Evolutionary conservation across 192 early-diverging fungal species (phyloP).

Genomic region (Thoreauomyces humboldtii): DNA sequence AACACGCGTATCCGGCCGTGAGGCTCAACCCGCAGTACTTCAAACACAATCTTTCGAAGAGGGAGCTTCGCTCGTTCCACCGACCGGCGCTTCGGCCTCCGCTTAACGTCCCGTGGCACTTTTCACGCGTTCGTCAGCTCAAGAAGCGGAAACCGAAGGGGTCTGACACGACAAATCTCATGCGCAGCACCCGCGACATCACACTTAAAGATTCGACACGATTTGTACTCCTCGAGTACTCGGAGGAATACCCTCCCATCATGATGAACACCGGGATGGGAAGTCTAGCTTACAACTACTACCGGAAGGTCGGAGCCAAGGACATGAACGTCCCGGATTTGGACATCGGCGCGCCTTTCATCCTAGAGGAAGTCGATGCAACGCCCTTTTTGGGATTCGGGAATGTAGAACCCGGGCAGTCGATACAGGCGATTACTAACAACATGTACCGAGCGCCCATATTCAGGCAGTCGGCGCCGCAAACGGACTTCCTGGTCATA

Average conservation of each 20-base stretch:
- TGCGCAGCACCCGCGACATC: constrained; percentile 82
- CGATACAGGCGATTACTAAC: constrained; percentile 86
- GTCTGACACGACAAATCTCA: constrained; percentile 44
- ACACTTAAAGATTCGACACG: constrained; percentile 82
- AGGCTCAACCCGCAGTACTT: constrained; percentile 78
- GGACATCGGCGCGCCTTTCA: constrained; percentile 80
- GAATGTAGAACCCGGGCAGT: constrained; percentile 87
- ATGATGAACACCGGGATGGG: constrained; percentile 94
- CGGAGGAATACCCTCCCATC: constrained; percentile 90
- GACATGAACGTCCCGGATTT: constrained; percentile 73
- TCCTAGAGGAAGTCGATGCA: constrained; percentile 83
- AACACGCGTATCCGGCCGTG: constrained; percentile 85
- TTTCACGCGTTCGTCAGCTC: constrained; percentile 76
- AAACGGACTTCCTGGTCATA: constrained; percentile 85
- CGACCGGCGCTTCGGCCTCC: constrained; percentile 75
- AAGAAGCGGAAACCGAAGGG: constrained; percentile 68
- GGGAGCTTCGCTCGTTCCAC: constrained; percentile 86
- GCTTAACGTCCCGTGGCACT: constrained; percentile 55
- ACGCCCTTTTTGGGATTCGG: constrained; percentile 96
- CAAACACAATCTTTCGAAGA: constrained; percentile 76
- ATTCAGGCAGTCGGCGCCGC: constrained; percentile 67
- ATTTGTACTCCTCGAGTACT: constrained; percentile 88
- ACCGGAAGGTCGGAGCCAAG: constrained; percentile 80
- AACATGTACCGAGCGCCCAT: constrained; percentile 92
- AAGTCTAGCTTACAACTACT: constrained; percentile 91